phyloP scores from a whole-genome alignment of 2,329 filamentous ascomycete species.

The Gaeumannomyces tritici region DNA sequence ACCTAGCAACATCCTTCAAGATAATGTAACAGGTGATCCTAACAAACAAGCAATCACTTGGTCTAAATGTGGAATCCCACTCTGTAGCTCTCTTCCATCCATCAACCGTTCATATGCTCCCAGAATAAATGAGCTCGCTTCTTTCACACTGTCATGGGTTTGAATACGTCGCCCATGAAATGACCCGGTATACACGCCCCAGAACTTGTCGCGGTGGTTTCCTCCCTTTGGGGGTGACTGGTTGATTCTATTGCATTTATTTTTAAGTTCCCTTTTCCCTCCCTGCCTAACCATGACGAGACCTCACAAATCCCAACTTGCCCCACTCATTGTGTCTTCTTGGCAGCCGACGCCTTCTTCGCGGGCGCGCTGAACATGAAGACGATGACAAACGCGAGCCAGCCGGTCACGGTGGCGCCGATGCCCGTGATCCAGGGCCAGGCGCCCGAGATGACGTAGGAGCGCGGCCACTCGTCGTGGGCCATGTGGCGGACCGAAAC shows the following conservation, averaged over 20 bases:
- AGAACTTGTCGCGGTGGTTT: background rate
- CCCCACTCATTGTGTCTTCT: slow-evolving; percentile 35
- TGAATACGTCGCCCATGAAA: background rate
- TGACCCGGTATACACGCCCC: background rate
- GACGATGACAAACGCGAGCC: slow-evolving; percentile 72
- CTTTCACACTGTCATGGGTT: background rate
- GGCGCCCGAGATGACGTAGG: slow-evolving; percentile 78
- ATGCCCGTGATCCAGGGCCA: slow-evolving; percentile 95
- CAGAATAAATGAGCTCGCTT: background rate
- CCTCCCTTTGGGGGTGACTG: background rate
- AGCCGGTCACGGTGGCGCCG: slow-evolving; percentile 72
- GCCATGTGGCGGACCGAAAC: slow-evolving; percentile 95
- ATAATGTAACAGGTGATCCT: background rate
- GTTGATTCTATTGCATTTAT: background rate
- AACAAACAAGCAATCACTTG: background rate
- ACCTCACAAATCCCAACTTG: background rate
- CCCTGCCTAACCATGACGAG: background rate
- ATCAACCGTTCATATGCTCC: background rate
- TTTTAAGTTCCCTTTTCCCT: background rate
- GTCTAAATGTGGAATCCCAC: background rate
- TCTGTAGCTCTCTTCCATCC: background rate
- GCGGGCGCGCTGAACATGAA: slow-evolving; percentile 68
- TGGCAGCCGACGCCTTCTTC: slow-evolving; percentile 20
- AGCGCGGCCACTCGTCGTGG: slow-evolving; percentile 92
- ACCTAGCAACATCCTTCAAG: background rate